These are phyloP conservation scores for Colletotrichum destructivum DNA, from an alignment of 2,329 filamentous ascomycete genomes.

Conservation along the genomic window DNA sequence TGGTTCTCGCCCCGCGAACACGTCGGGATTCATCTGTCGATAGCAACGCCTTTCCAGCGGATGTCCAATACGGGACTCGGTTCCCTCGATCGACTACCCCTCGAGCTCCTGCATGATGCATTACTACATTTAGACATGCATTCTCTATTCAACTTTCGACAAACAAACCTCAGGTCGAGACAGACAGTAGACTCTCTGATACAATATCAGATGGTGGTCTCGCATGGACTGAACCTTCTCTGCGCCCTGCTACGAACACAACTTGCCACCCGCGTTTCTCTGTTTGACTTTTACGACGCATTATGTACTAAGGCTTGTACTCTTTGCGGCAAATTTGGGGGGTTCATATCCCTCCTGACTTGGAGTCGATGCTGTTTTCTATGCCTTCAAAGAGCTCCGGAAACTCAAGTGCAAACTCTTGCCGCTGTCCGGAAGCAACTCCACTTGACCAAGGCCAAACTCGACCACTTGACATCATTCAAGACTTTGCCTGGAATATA, in stretches of 20 bases:
- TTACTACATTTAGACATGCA: conserved; percentile 49
- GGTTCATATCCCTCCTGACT: conserved; percentile 47
- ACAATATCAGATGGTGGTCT: conserved; percentile 46
- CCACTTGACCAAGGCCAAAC: conserved; percentile 43
- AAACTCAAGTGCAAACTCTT: conserved; percentile 46
- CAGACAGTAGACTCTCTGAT: conserved; percentile 45
- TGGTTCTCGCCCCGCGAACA: conserved; percentile 52
- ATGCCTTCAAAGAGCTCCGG: conserved; percentile 46
- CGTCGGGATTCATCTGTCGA: conserved; percentile 46
- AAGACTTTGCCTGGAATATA: conserved; percentile 50
- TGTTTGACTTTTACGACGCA: conserved; percentile 33
- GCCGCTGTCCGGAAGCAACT: conserved; percentile 24
- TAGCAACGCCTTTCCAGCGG: conserved; percentile 37
- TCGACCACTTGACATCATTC: conserved; percentile 46
- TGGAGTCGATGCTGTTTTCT: conserved; percentile 50
- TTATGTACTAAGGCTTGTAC: conserved; percentile 49
- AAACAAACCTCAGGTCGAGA: conserved; percentile 47
- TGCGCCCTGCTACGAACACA: conserved; percentile 50
- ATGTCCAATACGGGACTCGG: too few species aligned
- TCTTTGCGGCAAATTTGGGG: conserved; percentile 47
- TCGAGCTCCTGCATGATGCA: conserved; percentile 51
- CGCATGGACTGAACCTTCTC: conserved; percentile 49
- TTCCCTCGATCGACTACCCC: conserved; percentile 20
- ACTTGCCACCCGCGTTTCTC: conserved; percentile 45
- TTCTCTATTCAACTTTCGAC: conserved; percentile 52